phyloP scores from a whole-genome alignment of 768 basidiomycete species.

The Naganishia antarctica region DNA sequence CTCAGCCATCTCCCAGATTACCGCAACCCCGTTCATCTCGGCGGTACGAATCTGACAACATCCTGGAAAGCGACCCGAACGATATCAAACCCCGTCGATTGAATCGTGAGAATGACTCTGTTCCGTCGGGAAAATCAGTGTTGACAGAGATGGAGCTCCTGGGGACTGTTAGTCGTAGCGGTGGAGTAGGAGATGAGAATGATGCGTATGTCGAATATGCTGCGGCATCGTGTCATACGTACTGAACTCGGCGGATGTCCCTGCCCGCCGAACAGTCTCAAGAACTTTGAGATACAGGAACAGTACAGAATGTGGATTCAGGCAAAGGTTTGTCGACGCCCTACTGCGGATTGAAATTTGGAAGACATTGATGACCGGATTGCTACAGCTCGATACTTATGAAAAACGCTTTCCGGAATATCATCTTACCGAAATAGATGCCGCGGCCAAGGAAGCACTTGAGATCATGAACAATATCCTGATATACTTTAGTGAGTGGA shows the following conservation, averaged over 20 bases:
- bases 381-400: slow-evolving; percentile 38
- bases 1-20: neutral
- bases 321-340: slow-evolving; percentile 29
- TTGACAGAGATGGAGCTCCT: slow-evolving; percentile 42
- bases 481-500: slow-evolving; percentile 37
- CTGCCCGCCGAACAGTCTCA: slow-evolving; percentile 33
- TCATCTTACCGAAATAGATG: slow-evolving; percentile 28
- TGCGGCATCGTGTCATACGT: neutral
- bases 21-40: neutral
- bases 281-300: slow-evolving; percentile 40
- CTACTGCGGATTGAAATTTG: too few species aligned
- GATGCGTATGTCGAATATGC: slow-evolving; percentile 42
- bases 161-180: slow-evolving; percentile 43
- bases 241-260: slow-evolving; percentile 15
- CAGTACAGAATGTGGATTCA: slow-evolving; percentile 42
- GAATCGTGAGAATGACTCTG: neutral
- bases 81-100: slow-evolving; percentile 3
- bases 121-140: neutral
- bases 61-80: slow-evolving; percentile 6
- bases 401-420: slow-evolving; percentile 31
- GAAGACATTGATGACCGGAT: neutral
- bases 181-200: slow-evolving; percentile 45
- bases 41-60: neutral
- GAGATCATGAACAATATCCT: slow-evolving; percentile 45
- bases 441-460: slow-evolving; percentile 33